Percentiles rank a stretch among this genome's conserved stretches.
These are phyloP conservation scores for Sanghuangporus sanghuang DNA, from an alignment of 1,284 basidiomycete genomes.

Conservation along the genomic window DNA sequence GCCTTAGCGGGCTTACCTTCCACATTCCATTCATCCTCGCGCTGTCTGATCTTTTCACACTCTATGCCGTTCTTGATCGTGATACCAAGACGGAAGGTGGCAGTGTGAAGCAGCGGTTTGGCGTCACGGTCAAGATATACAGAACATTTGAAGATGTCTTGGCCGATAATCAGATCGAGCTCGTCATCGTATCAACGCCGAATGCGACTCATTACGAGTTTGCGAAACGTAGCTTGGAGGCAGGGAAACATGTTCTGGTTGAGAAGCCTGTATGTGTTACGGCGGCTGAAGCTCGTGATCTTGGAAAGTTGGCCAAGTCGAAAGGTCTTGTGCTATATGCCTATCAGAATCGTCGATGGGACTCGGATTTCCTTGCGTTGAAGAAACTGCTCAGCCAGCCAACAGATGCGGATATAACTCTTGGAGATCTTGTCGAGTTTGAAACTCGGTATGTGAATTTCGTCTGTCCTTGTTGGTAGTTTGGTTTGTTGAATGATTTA, in stretches of 20 bases:
- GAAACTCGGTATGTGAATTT: conserved; percentile 58
- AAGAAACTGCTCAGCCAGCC: conserved; percentile 58
- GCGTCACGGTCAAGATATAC: conserved; percentile 52
- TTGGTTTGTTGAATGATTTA: conserved; percentile 24
- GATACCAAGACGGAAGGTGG: conserved; percentile 55
- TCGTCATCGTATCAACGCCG: conserved; percentile 72
- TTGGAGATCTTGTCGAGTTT: conserved; percentile 69
- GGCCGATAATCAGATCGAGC: conserved; percentile 54
- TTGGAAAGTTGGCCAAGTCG: conserved; percentile 58
- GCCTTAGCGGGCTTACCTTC: conserved; percentile 71
- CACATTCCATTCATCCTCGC: conserved; percentile 76
- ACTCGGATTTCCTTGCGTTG: conserved; percentile 78
- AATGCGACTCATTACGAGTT: conserved; percentile 77
- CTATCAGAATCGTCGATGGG: conserved; percentile 82
- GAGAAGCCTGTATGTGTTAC: conserved; percentile 83
- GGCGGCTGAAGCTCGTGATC: conserved; percentile 57
- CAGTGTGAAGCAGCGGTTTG: conserved; percentile 59
- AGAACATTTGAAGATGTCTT: conserved; percentile 51
- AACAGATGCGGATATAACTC: conserved; percentile 40
- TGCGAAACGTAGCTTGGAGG: conserved; percentile 58
- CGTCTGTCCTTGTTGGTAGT: neutral
- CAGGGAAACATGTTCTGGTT: conserved; percentile 79
- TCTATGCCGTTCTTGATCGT: conserved; percentile 63
- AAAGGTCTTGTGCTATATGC: conserved; percentile 68
- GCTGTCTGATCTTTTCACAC: conserved; percentile 66